Base-by-base conservation (phyloP, 2,329 filamentous ascomycete genomes). In the Sporothrix protearum region DNA sequence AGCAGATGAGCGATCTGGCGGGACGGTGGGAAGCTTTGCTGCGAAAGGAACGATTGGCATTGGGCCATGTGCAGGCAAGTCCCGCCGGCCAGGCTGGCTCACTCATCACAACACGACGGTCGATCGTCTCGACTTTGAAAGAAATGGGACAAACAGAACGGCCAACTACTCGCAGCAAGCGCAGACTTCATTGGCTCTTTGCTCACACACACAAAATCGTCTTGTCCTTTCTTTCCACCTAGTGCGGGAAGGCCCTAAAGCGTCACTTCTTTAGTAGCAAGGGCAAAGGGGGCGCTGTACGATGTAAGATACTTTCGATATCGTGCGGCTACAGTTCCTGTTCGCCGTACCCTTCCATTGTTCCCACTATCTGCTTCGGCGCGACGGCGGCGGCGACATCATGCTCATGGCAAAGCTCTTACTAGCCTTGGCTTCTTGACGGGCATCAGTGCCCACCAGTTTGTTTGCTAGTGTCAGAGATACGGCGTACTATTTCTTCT, bases 61-160 rank as follows among this genome's bases (percentile, higher is more conserved):
- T 66, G 42, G 63, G 42, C 63, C 42, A 33, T 66, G 61, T 49
- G 36, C 36, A 55, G 47, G 47, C 64, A 51, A 49, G 64, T 67
- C 45, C 42, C 61, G 64, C 64, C 30, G 28, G 25, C 7, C 47
- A 12, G 19, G 30, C 47, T 66, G 25, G 63, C 63, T 66, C 63
- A 66, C 42, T 66, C 63, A 66, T 66, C 63, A 64, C 59, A 64
- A 45, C 22, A 25, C 36, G 3, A 9, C 2, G 1, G n/a, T 7
- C 5, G 59, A 64, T 64, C 36, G 59, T 64, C 59, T 12, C 36
- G 12, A 12, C 12, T 25, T 9, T 61, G 7, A 63, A 39, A 42
- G 57, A 39, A 39, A 63, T 8, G n/a, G 57, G 57, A 28, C 4
- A 14, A 14, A 61, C 22, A 61, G 57, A 39, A 39, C 42, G 19